phyloP scores from a whole-genome alignment of 2,329 filamentous ascomycete species.

The Fusarium neocosmosporiellum region DNA sequence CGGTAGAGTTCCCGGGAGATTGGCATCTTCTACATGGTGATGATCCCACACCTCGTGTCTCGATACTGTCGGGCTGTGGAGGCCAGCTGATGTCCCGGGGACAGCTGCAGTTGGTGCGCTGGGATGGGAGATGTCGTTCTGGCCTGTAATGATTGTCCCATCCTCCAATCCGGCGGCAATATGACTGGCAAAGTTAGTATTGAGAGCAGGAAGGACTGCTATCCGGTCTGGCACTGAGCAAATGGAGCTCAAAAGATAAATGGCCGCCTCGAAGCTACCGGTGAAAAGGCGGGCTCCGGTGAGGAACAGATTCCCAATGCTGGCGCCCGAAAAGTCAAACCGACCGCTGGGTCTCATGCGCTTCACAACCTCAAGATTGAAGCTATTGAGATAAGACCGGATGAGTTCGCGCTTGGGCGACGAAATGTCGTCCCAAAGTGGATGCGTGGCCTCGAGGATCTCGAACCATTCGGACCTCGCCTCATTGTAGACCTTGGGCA shows the following conservation, averaged over 20 bases:
- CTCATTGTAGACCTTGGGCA: constrained; percentile 67
- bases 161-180: constrained; percentile 86
- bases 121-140: constrained; percentile 93
- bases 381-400: constrained; percentile 78
- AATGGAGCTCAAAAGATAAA: constrained; percentile 88
- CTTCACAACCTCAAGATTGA: constrained; percentile 84
- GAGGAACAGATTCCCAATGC: constrained; percentile 82
- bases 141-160: constrained; percentile 84
- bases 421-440: constrained; percentile 77
- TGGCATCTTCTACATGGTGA: constrained; percentile 81
- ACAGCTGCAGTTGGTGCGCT: constrained; percentile 68
- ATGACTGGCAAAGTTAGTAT: constrained; percentile 95
- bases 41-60: constrained; percentile 65
- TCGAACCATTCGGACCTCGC: constrained; percentile 87
- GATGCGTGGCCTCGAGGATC: constrained; percentile 85
- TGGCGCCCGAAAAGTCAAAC: constrained; percentile 82
- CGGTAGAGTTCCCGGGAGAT: constrained; percentile 83
- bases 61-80: constrained; percentile 45
- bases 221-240: constrained; percentile 84
- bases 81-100: constrained; percentile 43
- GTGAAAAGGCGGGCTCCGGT: constrained; percentile 91
- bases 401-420: constrained; percentile 81
- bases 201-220: constrained; percentile 87
- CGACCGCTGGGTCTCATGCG: constrained; percentile 76
- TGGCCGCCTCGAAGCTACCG: constrained; percentile 90